Evolutionary conservation across 805 yeast genomes (phyloP).

Genomic region (Candida railenensis): DNA sequence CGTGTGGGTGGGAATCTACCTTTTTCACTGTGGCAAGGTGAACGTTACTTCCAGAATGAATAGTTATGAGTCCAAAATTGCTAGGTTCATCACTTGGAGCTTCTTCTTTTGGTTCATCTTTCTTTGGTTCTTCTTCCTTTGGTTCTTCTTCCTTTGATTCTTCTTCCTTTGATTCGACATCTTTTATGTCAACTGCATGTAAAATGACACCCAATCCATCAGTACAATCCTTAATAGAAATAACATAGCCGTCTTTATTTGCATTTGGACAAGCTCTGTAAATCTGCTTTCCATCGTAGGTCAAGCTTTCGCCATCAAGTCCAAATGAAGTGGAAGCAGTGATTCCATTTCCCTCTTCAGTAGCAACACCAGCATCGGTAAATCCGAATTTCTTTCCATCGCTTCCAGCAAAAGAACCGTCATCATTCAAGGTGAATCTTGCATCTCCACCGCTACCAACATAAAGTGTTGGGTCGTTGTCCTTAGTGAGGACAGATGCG

Average conservation of each 20-base stretch:
- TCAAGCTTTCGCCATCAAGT: constrained; percentile 9
- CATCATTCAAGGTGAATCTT: constrained; percentile 21
- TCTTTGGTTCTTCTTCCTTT: not conserved
- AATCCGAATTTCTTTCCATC: constrained; percentile 7
- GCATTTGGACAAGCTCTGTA: constrained; percentile 13
- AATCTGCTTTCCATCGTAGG: constrained; percentile 5
- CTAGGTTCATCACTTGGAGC: constrained; percentile 1
- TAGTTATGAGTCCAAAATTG: constrained; percentile 13
- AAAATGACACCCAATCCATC: not conserved
- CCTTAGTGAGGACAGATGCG: constrained; percentile 8
- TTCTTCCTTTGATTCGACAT: not conserved
- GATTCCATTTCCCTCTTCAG: not conserved
- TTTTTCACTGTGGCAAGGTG: constrained; percentile 25
- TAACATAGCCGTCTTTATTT: constrained; percentile 3
- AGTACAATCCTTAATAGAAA: not conserved
- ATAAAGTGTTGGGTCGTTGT: constrained; percentile 8
- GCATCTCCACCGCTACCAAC: constrained; percentile 11
- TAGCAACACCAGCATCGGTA: constrained; percentile 1
- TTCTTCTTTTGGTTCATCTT: not conserved
- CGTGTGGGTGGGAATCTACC: constrained; percentile 30
- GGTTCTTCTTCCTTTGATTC: not conserved
- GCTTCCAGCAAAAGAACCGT: constrained; percentile 20
- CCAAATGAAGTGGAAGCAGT: not conserved
- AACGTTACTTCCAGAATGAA: constrained; percentile 24
- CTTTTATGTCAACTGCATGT: not conserved